phyloP scores from a whole-genome alignment of 1,139 yeast genomes.

The Sugiyamaella xylanicola region DNA sequence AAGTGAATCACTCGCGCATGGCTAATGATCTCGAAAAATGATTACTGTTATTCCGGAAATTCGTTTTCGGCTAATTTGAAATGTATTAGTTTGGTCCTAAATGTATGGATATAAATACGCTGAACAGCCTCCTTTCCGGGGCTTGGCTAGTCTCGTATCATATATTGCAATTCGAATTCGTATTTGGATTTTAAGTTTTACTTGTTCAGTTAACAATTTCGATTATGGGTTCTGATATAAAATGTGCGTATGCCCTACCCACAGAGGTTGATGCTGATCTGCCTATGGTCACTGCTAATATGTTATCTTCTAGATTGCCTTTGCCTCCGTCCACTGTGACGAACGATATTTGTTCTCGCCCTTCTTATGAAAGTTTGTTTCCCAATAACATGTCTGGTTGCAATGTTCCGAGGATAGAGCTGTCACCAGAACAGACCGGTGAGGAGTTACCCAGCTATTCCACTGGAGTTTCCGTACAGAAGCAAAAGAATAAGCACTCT shows the following conservation, averaged over 20 bases:
- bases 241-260: conserved; percentile 1
- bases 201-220: background rate
- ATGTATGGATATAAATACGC: background rate
- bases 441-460: conserved; percentile 18
- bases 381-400: background rate
- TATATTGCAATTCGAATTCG: background rate
- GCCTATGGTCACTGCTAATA: conserved; percentile 2
- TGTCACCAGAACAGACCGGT: background rate
- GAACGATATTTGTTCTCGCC: background rate
- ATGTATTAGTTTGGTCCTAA: background rate
- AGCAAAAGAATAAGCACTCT: background rate
- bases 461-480: conserved; percentile 18
- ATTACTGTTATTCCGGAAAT: background rate
- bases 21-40: background rate
- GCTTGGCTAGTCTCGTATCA: background rate
- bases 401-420: background rate
- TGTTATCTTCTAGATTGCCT: conserved; percentile 2
- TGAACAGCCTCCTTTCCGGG: background rate
- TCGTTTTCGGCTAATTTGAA: background rate
- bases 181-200: background rate
- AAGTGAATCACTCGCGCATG: background rate
- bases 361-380: conserved; percentile 5
- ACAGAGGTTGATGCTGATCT: background rate
- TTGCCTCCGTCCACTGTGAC: background rate
- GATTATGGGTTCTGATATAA: background rate